Conservation (phyloP, 495 filamentous ascomycete genomes). For the Peziza echinospora region DNA sequence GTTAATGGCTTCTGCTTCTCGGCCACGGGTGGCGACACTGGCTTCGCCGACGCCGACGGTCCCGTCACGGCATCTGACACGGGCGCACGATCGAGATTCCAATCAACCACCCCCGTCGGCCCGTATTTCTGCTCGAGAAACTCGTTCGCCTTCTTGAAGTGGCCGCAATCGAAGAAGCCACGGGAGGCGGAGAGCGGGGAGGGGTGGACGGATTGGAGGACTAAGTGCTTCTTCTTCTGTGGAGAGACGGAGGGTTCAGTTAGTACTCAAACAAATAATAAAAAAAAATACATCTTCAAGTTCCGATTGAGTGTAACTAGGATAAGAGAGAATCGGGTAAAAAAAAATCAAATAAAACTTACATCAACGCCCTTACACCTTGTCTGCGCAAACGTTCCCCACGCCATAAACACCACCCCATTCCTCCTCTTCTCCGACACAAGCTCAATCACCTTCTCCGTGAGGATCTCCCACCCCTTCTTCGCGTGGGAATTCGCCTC, state of each 20-base stretch:
- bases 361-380: constrained; percentile 46
- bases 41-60: background rate
- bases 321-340: too few species aligned
- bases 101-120: constrained; percentile 57
- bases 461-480: constrained; percentile 81
- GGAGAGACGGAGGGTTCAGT: too few species aligned
- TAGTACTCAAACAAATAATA: too few species aligned
- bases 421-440: constrained; percentile 48
- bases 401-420: constrained; percentile 87
- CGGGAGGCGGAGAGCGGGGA: constrained; percentile 61
- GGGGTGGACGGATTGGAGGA: constrained; percentile 72
- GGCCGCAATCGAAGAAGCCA: constrained; percentile 71
- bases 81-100: constrained; percentile 39
- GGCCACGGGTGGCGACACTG: background rate
- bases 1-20: background rate
- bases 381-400: constrained; percentile 64
- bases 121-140: constrained; percentile 69
- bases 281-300: too few species aligned
- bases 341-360: too few species aligned
- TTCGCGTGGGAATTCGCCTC: constrained; percentile 62
- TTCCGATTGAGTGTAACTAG: background rate
- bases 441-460: constrained; percentile 70
- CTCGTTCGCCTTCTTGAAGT: constrained; percentile 75
- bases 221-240: constrained; percentile 38
- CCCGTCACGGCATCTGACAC: background rate